Evolutionary conservation across 208 protist genomes (phyloP), one percentile per base, ranked within the genome.

Genomic region (Leishmania tarentolae): DNA sequence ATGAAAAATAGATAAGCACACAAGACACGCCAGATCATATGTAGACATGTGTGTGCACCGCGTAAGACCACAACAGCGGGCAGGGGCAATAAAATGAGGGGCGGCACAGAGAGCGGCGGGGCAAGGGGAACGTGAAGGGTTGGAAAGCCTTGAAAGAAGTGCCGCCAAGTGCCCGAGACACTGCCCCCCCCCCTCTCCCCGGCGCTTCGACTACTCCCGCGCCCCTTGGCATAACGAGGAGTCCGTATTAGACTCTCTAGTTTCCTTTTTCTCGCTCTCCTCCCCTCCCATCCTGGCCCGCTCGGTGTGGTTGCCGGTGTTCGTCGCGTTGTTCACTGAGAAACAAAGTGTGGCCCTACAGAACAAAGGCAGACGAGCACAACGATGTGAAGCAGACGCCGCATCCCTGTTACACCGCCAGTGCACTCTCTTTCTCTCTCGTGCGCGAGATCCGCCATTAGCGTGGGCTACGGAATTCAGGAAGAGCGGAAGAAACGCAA

Each of bases 401-500:
- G 31, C 66, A 11, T 46, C 35, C 31, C 63, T 4, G 24, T 24
- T 35, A 13, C 35, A 7, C 28, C 7, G 8, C 59, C 8, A 0
- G 9, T 31, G 21, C 37, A 8, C 24, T 24, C 69, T 13, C 44
- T 9, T 19, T 40, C 28, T 44, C 65, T 24, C 65, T 47, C 15
- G 3, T 21, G 13, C 35, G 5, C 4, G 0, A 0, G 17, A 11
- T 24, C 65, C 40, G 37, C 40, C 65, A 61, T 24, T 24, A 61
- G 56, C 28, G 15, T 31, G 24, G 0, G 56, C 24, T 31, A 31
- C 24, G 56, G 24, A n/a, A 42, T 31, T 57, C 28, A 46, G 7
- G 2, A 53, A 66, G 56, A 76, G 13, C 11, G 57, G 53, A 9
- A 66, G 35, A 75, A 83, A 42, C 74, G 52, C 74, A 78, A 76